These are phyloP conservation scores for Breynia disticha DNA, from an alignment of 441 rosid species.

Conservation along the genomic window DNA sequence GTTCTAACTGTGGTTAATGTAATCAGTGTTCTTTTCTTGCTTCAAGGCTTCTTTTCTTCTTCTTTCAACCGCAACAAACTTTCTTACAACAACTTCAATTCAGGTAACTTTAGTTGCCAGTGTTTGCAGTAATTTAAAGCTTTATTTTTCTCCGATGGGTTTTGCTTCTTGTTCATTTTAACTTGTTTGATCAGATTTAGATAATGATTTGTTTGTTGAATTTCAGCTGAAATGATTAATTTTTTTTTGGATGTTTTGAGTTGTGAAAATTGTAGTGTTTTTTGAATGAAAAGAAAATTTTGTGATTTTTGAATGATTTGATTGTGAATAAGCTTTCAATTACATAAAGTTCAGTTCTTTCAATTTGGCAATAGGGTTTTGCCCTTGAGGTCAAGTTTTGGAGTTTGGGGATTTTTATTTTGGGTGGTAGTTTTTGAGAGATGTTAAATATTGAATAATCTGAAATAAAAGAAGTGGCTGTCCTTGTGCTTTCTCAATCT, in stretches of 20 bases:
- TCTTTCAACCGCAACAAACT: slow-evolving; percentile 23
- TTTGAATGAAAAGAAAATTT: too few species aligned
- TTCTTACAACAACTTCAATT: slow-evolving; percentile 30
- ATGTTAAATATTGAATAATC: too few species aligned
- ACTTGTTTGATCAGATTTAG: background rate
- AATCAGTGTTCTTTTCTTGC: slow-evolving; percentile 45
- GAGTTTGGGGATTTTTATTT: background rate
- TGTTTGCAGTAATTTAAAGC: too few species aligned
- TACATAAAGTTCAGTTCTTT: too few species aligned
- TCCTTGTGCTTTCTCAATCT: too few species aligned
- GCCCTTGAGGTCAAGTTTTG: too few species aligned
- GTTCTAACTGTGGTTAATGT: slow-evolving; percentile 46
- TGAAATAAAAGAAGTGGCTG: too few species aligned
- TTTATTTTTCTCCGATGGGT: too few species aligned
- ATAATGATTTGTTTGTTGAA: slow-evolving; percentile 9
- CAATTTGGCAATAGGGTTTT: background rate
- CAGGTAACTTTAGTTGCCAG: slow-evolving; percentile 21
- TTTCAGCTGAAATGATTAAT: background rate
- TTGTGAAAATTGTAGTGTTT: too few species aligned
- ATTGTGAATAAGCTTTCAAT: too few species aligned
- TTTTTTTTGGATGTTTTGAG: background rate
- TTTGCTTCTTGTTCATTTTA: background rate
- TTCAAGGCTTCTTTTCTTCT: slow-evolving; percentile 43
- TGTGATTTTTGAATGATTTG: too few species aligned
- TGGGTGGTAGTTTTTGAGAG: too few species aligned